Percentiles rank a stretch among this genome's conserved stretches.
These are phyloP conservation scores for Laguncularia racemosa DNA, from an alignment of 345 rosid genomes.

Conservation along the genomic window DNA sequence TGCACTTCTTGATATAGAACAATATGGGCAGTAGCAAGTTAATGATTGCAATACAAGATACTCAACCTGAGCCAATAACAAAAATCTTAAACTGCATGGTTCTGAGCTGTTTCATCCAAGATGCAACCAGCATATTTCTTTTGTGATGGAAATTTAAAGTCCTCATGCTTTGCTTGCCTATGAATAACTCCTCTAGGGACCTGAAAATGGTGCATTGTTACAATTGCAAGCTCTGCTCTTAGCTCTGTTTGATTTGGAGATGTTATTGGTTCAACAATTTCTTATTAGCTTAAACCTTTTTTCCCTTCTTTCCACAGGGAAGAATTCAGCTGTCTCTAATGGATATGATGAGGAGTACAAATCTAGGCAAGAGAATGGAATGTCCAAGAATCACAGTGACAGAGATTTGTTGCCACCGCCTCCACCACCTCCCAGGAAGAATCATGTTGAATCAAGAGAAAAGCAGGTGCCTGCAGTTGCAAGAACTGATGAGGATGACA, in stretches of 20 bases:
- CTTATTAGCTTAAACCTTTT: background rate
- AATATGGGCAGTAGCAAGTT: too few relatives aligned
- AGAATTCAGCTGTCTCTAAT: conserved; percentile 34
- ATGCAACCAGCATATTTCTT: too few relatives aligned
- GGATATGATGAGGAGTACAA: conserved; percentile 54
- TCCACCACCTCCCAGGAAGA: conserved; percentile 50
- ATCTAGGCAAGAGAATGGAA: conserved; percentile 35
- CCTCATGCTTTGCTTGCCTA: too few relatives aligned
- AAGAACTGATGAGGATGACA: conserved; percentile 75
- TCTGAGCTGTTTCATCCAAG: too few relatives aligned
- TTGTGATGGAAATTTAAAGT: too few relatives aligned
- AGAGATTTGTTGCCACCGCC: conserved; percentile 58
- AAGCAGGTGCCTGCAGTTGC: conserved; percentile 50
- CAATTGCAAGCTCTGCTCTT: too few relatives aligned
- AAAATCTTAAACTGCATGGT: too few relatives aligned
- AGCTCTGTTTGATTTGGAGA: background rate
- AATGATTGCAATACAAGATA: background rate
- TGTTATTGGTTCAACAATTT: background rate
- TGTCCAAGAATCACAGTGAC: conserved; percentile 30
- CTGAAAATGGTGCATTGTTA: too few relatives aligned
- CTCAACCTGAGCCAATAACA: too few relatives aligned
- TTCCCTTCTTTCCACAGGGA: conserved; percentile 33
- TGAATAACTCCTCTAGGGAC: too few relatives aligned
- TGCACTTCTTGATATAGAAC: background rate
- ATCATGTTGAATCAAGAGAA: conserved; percentile 38